phyloP scores from a whole-genome alignment of 495 filamentous ascomycete genomes.

The Lichenothelia convexa region DNA sequence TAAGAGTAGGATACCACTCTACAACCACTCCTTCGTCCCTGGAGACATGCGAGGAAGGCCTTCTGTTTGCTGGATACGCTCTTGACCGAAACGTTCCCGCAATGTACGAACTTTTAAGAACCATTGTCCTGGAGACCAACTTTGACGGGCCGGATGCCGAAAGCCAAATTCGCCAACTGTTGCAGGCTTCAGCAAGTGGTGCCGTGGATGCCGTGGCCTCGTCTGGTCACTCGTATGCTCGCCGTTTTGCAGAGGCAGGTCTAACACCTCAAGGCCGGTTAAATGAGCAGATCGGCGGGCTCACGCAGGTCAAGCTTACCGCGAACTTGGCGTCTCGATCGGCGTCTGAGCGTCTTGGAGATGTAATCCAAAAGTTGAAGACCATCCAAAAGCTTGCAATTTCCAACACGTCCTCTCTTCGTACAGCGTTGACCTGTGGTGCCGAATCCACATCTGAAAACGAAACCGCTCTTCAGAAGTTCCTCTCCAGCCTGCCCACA shows the following conservation, averaged over 20 bases:
- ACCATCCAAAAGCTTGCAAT: conserved; percentile 67
- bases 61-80: conserved; percentile 66
- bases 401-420: conserved; percentile 36
- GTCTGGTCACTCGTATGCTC: conserved; percentile 70
- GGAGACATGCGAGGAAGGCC: conserved; percentile 52
- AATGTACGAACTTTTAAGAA: conserved; percentile 76
- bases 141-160: conserved; percentile 70
- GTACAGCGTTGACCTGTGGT: conserved; percentile 77
- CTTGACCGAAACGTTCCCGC: conserved; percentile 73
- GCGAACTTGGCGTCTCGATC: conserved; percentile 41
- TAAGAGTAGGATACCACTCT: conserved; percentile 61
- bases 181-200: conserved; percentile 69
- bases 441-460: conserved; percentile 48
- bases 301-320: conserved; percentile 78
- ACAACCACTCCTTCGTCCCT: conserved; percentile 57
- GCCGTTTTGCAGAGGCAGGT: conserved; percentile 61
- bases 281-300: conserved; percentile 63
- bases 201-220: conserved; percentile 82
- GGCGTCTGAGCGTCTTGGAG: conserved; percentile 41
- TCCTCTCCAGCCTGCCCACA: conserved; percentile 42
- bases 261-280: conserved; percentile 51
- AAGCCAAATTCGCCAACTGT: conserved; percentile 61
- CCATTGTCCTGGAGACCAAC: conserved; percentile 66
- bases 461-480: conserved; percentile 49
- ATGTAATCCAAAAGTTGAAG: conserved; percentile 72